Conservation (phyloP, 495 filamentous ascomycete genomes). For the Trichodelitschia bisporula region DNA sequence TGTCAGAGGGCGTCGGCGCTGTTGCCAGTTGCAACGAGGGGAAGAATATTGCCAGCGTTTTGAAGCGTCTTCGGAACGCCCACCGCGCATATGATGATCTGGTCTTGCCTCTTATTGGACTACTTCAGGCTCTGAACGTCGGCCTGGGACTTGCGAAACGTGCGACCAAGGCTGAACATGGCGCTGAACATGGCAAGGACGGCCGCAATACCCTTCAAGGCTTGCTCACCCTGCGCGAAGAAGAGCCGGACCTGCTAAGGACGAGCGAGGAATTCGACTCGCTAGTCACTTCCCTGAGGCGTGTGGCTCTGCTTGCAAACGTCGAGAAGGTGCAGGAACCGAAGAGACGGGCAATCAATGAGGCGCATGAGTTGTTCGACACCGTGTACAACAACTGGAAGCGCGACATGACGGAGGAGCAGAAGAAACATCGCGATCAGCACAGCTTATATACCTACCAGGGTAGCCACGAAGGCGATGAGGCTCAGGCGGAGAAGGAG, state of each 20-base stretch:
- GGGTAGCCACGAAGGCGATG: constrained; percentile 45
- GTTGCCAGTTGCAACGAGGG: constrained; percentile 18
- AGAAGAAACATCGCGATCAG: constrained; percentile 42
- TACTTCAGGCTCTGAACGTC: constrained; percentile 56
- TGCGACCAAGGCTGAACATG: not conserved
- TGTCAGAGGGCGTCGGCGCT: constrained; percentile 1
- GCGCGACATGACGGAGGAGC: constrained; percentile 41
- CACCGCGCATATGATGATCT: constrained; percentile 70
- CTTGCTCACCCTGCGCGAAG: no score
- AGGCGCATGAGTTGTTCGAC: constrained; percentile 25
- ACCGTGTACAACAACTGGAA: constrained; percentile 59
- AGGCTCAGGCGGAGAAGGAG: constrained; percentile 53
- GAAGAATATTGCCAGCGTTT: constrained; percentile 46
- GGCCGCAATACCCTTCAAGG: no score
- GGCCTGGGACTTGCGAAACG: constrained; percentile 35
- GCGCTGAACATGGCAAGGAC: no score
- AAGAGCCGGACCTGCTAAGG: no score
- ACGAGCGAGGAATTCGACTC: no score
- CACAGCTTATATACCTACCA: constrained; percentile 57
- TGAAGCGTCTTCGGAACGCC: constrained; percentile 32
- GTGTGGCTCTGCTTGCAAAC: no score
- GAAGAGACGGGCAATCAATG: no score
- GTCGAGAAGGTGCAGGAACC: no score
- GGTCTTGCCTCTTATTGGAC: constrained; percentile 49
- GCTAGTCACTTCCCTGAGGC: no score